These are phyloP conservation scores for Ceratocystis harringtonii DNA, from an alignment of 2,329 filamentous ascomycete species.

Conservation along the genomic window DNA sequence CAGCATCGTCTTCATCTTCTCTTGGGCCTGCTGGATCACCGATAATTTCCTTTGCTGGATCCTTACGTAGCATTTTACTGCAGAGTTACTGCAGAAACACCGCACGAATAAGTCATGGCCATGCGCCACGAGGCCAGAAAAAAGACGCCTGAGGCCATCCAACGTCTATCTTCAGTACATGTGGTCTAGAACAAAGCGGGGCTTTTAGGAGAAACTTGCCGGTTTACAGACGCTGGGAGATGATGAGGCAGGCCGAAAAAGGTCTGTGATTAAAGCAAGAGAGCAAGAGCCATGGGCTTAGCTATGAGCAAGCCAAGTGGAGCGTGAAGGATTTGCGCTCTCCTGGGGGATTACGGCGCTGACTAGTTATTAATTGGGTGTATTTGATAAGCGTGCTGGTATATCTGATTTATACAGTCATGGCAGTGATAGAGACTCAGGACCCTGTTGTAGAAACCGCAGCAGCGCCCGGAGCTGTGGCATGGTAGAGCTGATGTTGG, in stretches of 20 bases:
- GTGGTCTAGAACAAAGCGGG: slow-evolving; percentile 11
- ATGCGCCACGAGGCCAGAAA: background rate
- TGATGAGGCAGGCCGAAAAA: background rate
- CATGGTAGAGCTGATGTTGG: background rate
- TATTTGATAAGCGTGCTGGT: background rate
- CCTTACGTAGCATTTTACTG: background rate
- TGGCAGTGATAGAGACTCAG: background rate
- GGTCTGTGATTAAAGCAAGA: background rate
- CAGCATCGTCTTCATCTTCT: background rate
- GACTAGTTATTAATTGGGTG: background rate
- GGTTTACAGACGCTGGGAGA: background rate
- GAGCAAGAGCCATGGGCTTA: background rate
- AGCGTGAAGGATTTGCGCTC: background rate
- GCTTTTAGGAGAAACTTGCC: background rate
- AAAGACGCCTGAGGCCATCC: background rate
- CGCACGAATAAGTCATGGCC: too few relatives aligned
- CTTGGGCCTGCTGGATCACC: background rate
- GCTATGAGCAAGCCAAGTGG: background rate
- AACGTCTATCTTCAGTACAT: background rate
- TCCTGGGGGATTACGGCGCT: background rate
- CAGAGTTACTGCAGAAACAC: background rate
- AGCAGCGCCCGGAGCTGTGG: background rate
- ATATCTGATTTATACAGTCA: background rate
- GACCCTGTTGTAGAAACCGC: background rate
- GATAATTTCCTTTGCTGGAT: background rate